Conservation (phyloP, 768 basidiomycete genomes). For the Hygrocybe punicea region DNA sequence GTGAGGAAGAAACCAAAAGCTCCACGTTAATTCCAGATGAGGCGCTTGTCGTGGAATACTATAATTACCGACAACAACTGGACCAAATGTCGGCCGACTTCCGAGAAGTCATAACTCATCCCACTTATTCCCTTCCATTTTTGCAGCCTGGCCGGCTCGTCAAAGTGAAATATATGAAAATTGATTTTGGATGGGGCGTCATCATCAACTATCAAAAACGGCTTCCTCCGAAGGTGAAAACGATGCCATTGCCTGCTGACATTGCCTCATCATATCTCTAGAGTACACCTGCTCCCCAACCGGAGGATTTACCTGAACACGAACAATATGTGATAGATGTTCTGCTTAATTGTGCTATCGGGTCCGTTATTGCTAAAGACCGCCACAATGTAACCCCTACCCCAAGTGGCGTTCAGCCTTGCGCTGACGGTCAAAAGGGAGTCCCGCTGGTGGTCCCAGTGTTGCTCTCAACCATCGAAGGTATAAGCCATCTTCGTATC, state of each 20-base stretch:
- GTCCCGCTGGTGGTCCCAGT: constrained; percentile 85
- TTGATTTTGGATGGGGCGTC: constrained; percentile 96
- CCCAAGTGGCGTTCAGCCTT: constrained; percentile 73
- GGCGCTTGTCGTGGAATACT: constrained; percentile 80
- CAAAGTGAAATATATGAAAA: constrained; percentile 77
- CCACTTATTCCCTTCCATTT: constrained; percentile 92
- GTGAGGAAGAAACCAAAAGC: constrained; percentile 64
- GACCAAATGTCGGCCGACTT: constrained; percentile 88
- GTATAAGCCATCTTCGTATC: constrained; percentile 82
- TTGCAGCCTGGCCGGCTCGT: constrained; percentile 90
- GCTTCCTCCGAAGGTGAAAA: constrained; percentile 65
- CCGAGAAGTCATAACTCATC: constrained; percentile 89
- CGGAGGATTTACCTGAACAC: constrained; percentile 74
- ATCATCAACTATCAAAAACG: constrained; percentile 92
- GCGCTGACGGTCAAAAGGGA: constrained; percentile 67
- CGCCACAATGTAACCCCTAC: constrained; percentile 51
- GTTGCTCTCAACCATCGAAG: constrained; percentile 79
- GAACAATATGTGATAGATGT: constrained; percentile 94
- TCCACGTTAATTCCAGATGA: constrained; percentile 80
- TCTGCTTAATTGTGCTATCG: constrained; percentile 72
- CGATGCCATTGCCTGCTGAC: constrained; percentile 9
- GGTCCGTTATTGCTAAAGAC: constrained; percentile 58
- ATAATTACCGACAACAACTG: constrained; percentile 88
- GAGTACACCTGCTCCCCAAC: constrained; percentile 63
- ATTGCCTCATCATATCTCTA: constrained; percentile 21